Conservation (phyloP, 257 asterid species). For the Rhazya stricta region DNA sequence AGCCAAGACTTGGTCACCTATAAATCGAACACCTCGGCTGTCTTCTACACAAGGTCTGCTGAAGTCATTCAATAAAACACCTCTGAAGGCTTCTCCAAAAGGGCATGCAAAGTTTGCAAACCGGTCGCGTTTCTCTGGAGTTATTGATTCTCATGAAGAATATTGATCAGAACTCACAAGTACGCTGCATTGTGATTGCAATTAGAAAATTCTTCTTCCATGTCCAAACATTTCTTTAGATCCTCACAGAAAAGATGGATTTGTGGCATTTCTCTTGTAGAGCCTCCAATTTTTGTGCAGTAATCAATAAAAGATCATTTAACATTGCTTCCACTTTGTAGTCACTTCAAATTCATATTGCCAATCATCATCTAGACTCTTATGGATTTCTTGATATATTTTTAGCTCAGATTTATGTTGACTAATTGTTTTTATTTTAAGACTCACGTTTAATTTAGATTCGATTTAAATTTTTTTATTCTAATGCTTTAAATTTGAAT, state of each 20-base stretch:
- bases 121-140: conserved; percentile 16
- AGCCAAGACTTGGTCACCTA: conserved; percentile 4
- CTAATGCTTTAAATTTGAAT: too few relatives aligned
- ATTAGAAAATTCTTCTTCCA: background rate
- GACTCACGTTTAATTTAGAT: too few relatives aligned
- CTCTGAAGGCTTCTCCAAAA: conserved; percentile 7
- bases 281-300: background rate
- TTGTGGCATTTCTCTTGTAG: background rate
- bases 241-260: background rate
- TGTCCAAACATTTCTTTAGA: background rate
- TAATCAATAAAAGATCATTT: background rate
- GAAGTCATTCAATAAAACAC: background rate
- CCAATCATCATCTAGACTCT: background rate
- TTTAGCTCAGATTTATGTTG: too few relatives aligned
- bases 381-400: background rate
- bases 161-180: background rate
- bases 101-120: background rate
- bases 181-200: background rate
- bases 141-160: background rate
- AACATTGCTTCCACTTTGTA: background rate
- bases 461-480: too few relatives aligned
- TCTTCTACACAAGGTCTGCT: background rate
- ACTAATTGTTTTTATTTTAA: too few relatives aligned
- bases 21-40: conserved; percentile 3
- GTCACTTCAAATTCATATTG: background rate